Evolutionary conservation across 176 grass and related monocot species (phyloP).

Genomic region (Puya raimondii): DNA sequence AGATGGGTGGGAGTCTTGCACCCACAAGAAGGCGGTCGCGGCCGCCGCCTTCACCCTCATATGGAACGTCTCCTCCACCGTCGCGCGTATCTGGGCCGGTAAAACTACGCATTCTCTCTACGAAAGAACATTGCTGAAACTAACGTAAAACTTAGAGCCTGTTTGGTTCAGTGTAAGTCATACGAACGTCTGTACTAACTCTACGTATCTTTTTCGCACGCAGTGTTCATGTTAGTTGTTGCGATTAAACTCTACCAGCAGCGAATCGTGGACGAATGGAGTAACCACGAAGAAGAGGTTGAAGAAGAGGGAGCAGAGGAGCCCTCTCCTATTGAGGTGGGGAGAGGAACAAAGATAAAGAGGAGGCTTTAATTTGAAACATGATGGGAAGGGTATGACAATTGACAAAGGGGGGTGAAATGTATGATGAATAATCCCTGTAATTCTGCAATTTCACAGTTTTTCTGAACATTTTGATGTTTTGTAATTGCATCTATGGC

Average conservation of each 20-base stretch:
- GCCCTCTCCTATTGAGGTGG: too few species aligned
- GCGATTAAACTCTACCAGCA: conserved; percentile 85
- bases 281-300: conserved; percentile 17
- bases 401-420: conserved; percentile 23
- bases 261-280: conserved; percentile 48
- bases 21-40: conserved; percentile 83
- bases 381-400: conserved; percentile 37
- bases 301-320: conserved; percentile 2
- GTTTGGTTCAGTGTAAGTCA: too few species aligned
- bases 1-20: conserved; percentile 87
- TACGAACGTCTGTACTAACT: too few species aligned
- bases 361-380: conserved; percentile 12
- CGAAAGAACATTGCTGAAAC: too few species aligned
- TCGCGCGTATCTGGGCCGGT: conserved; percentile 87
- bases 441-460: too few species aligned
- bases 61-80: conserved; percentile 80
- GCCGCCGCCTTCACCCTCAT: conserved; percentile 66
- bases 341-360: conserved; percentile 8
- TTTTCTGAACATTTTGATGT: too few species aligned
- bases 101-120: background rate
- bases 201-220: conserved; percentile 10
- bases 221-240: conserved; percentile 86
- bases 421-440: background rate
- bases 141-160: too few species aligned
- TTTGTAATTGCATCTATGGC: too few species aligned